Base-by-base conservation (phyloP, 2,329 filamentous ascomycete species). In the Lachnellula occidentalis region DNA sequence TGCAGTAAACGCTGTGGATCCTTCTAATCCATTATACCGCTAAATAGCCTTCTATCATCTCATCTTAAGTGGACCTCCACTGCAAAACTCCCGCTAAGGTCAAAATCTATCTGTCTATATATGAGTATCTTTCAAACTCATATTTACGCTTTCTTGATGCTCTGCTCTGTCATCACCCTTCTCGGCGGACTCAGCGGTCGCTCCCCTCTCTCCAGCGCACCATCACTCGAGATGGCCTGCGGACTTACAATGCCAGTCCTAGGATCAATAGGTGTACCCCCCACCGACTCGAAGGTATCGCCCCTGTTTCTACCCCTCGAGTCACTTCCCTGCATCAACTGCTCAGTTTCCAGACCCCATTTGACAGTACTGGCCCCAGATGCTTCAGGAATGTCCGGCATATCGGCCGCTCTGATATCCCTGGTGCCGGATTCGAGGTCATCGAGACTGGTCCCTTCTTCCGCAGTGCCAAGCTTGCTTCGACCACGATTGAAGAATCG, bases 401-500 rank as follows among this genome's bases (percentile, higher is more conserved):
- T 73, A 8, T 74, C 76, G 58, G 37, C 51, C 1, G 50, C 34
- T 2, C 37, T 49, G 11, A 61, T 49, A 2, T 58, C 57, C 45
- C 57, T 50, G n/a, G 57, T 57, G 1, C 65, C 66, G 2, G 64
- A 50, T 27, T 69, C 67, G 5, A 69, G 36, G 53, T 69, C 67
- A 15, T 66, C 57, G 0, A 67, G 45, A 50, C 54, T 47, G 2
- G 62, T 64, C 0, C 59, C 65, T 15, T 66, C 63, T 1, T 69
- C 66, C 5, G 55, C 50, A 6, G 15, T 53, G 24, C 64, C 59
- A 1, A 63, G 48, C 51, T 59, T 70, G 51, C 69, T 69, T 34
- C 66, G 63, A 2, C 67, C 63, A n/a, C 81, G 76, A 36, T 76
- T 72, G 68, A 87, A 82, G 71, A 87, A 86, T 2, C 83, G 76